Evolutionary conservation across 176 grass and related monocot species (phyloP).

Genomic region (Urochloa ruziziensis): DNA sequence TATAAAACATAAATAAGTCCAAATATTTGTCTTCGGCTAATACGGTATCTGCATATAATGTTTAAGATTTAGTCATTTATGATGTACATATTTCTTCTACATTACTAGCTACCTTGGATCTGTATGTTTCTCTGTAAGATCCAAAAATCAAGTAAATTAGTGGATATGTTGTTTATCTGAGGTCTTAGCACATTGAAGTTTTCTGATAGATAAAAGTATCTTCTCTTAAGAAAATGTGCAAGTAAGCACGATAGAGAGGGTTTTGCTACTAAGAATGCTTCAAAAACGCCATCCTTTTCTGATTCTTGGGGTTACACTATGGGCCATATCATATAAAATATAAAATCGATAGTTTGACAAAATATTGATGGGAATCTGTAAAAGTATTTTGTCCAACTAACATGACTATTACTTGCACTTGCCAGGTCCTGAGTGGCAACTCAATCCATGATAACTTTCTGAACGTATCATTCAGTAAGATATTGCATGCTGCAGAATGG

Average conservation of each 20-base stretch:
- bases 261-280: neutral
- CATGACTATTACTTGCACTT: constrained; percentile 21
- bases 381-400: neutral
- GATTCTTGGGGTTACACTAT: neutral
- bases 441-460: constrained; percentile 16
- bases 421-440: neutral
- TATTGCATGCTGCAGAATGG: constrained; percentile 38
- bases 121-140: neutral
- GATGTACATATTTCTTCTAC: neutral
- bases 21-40: neutral
- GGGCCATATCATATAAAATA: neutral
- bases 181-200: neutral
- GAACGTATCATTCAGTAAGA: neutral
- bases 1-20: neutral
- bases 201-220: neutral
- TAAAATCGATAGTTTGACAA: neutral
- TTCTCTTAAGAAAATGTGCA: neutral
- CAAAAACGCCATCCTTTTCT: neutral
- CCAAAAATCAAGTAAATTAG: neutral
- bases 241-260: neutral
- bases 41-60: neutral
- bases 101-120: neutral
- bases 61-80: neutral
- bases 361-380: neutral
- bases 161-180: neutral